Base-by-base conservation (phyloP, 108 stramenopile genomes). In the Skeletonema costatum region DNA sequence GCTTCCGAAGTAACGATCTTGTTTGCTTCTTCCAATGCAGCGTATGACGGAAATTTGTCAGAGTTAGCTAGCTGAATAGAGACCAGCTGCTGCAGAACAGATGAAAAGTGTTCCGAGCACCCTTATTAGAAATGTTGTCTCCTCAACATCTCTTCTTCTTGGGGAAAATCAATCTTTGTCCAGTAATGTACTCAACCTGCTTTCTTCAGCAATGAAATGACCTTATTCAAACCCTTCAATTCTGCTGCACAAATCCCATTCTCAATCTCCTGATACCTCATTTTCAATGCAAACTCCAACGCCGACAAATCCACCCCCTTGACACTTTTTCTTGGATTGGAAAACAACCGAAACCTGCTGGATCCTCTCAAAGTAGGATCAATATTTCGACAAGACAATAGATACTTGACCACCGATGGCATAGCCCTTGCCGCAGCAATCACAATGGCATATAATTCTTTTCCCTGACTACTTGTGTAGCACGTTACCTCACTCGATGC, bases 381-480 rank as follows among this genome's bases (percentile, higher is more conserved):
- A 16, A 73, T 39, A n/a, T 48, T 64, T 5, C 2, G 21, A 7
- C 41, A 38, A 35, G 48, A 60, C 32, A 95, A 53, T 4, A 95
- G 58, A 69, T 92, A 95, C 62, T 91, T 60, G 19, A 95, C 94
- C 14, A 93, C 88, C 5, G 69, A 84, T 25, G 85, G 86, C 94
- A 95, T 92, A 25, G 85, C 94, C 21, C 94, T 86, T 50, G 87
- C 92, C 9, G 94, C 85, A 31, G 92, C 90, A 53, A 93, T 92
- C 67, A 88, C 84, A 29, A 95, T 86, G 29, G 90, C 85, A 48
- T 92, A 91, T 44, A 90, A 39, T 53, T 84, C 71, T 50, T 31
- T 63, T 2, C 83, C 83, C 30, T 53, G 56, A 21, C 69, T 73
- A 16, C 64, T 66, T 35, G 82, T 33, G 53, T 63, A 38, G 69